Evolutionary conservation across 2,329 filamentous ascomycete species (phyloP), one percentile per base, ranked within the genome.

Genomic region (Clonostachys byssicola): DNA sequence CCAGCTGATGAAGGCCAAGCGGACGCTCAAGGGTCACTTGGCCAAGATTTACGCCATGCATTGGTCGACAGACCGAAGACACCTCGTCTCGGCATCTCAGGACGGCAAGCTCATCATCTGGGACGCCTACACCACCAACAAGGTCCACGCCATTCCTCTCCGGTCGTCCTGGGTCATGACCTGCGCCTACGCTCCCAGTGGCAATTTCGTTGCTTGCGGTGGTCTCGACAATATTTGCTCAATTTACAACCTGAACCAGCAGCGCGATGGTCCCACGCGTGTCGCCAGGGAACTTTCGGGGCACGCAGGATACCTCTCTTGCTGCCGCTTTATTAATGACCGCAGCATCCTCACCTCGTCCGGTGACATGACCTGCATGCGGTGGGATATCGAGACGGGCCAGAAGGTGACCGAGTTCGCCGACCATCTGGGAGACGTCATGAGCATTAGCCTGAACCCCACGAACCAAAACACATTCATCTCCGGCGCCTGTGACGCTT

Each of bases 1-100:
- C 70, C 80, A 84, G 66, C 81, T 92, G 65, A 97, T 99, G 94
- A 95, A 94, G 80, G 89, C 92, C 55, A 94, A 95, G 77, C 88
- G 91, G 62, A 96, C 92, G 44, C 80, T 99, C 57, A 97, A 97
- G 77, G 94, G 94, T 56, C 94, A 99, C 79, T 75, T 99, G 57
- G 94, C 94, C 61, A 99, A 99, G 77, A 99, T 99, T 62, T 99
- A 99, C 71, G 94, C 94, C 61, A 99, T 99, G 94, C 94, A 99
- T 77, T 99, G 94, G 94, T 97, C 94, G 34, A 99, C 94, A 54
- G 94, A 99, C 73, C 85, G 94, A 64, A 86, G 94, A 70, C 94
- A 97, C 72, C 83, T 97, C 51, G 94, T 99, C 45, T 97, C 94
- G 12, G 94, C 94, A 54, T 99, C 94, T 58, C 94, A 99, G 72